Evolutionary conservation across 306 rosid species (phyloP), one percentile per base, ranked within the genome.

Genomic region (Vigna reflexopilosa): DNA sequence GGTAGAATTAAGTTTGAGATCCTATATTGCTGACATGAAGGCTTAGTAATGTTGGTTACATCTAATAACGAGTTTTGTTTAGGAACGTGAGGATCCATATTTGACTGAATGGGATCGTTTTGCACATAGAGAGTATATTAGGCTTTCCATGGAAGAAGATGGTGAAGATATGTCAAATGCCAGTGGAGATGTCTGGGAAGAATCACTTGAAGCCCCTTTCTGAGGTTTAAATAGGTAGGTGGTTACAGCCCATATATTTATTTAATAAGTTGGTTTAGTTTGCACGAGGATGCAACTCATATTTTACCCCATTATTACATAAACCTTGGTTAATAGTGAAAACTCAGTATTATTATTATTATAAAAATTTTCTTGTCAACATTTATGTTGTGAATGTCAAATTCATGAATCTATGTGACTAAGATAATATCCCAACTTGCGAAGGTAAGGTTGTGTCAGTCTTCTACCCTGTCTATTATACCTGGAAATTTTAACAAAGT

Each of bases 111-210:
- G 99, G 99, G 99, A 96, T 73, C 99, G 99, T 36, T 96, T 96
- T 83, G 99, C 99, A 0, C 99, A 96, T 57, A 90, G 99, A 83
- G 99, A 96, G 85, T 96, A 96, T 87, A 91, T 96, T 83, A 88
- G 98, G 83, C 99, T 96, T 83, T 96, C 99, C 42, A 93, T 96
- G 99, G 99, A 96, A 87, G 99, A 96, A 90, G 99, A 96, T 79
- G 99, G 96, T 59, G 99, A 96, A 93, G 99, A 96, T 73, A 93
- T 88, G 81, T 96, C 99, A 67, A 96, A 96, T 75, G 99, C 98
- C 83, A 96, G 99, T 78, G 99, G 97, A 34, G 99, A 96, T 82
- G 98, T 93, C 75, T 96, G 99, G 99, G 99, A 96, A 72, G 99
- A 96, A 83, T 91, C 99, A 54, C 96, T 96, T 15, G 99, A 95